A percentile compares a stretch with the other conserved stretches of the same genome.
These are phyloP conservation scores for Tagetes patula DNA, from an alignment of 129 eudicot species.

Conservation along the genomic window DNA sequence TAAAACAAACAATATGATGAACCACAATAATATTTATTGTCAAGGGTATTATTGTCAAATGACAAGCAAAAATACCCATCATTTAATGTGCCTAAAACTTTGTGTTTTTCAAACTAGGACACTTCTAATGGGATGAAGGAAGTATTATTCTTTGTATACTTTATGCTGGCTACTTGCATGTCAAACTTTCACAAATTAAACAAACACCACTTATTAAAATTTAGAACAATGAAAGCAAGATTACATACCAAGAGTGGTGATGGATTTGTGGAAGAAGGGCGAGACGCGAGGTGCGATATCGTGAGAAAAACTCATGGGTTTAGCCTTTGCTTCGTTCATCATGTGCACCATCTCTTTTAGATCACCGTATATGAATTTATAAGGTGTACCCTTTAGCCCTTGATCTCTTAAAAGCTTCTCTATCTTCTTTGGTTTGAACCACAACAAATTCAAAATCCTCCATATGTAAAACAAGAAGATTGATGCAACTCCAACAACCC, in stretches of 20 bases:
- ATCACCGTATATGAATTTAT: slow-evolving; percentile 52
- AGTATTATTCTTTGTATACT: no score
- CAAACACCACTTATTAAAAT: no score
- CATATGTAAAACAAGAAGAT: slow-evolving; percentile 30
- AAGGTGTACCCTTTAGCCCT: slow-evolving; percentile 56
- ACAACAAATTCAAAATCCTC: slow-evolving; percentile 46
- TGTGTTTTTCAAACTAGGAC: no score
- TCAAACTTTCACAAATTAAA: no score
- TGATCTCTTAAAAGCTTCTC: slow-evolving; percentile 53
- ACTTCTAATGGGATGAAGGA: no score
- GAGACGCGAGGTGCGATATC: slow-evolving; percentile 45
- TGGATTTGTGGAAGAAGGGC: slow-evolving; percentile 47
- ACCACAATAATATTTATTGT: no score
- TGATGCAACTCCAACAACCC: slow-evolving; percentile 20
- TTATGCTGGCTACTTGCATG: no score
- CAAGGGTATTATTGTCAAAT: no score
- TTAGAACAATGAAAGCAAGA: no score
- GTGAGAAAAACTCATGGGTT: slow-evolving; percentile 41
- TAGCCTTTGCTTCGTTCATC: slow-evolving; percentile 37
- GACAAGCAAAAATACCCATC: no score
- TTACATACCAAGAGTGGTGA: slow-evolving; percentile 41
- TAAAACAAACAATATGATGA: no score
- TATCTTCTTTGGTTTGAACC: slow-evolving; percentile 51
- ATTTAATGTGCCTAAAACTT: no score
- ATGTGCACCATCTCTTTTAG: slow-evolving; percentile 44